A percentile compares a stretch with the other conserved stretches of the same genome.
Conservation (phyloP, 2,329 filamentous ascomycete species). For the Diatrype stigma region DNA sequence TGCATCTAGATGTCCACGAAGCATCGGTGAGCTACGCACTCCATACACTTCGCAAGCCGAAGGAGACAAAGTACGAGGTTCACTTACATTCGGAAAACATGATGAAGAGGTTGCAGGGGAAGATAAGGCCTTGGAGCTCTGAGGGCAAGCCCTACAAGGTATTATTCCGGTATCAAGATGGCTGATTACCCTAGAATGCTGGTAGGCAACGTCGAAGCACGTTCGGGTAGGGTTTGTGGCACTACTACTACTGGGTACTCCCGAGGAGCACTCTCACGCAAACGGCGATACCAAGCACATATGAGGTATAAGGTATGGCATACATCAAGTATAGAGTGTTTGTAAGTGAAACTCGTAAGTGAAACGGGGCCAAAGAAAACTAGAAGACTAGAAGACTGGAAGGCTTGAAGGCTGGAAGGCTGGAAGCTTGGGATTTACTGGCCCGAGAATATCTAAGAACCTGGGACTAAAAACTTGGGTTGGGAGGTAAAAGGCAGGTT, state of each 20-base stretch:
- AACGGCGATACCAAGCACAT: not conserved
- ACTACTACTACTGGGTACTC: not conserved
- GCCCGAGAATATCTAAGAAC: no score
- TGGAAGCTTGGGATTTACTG: not conserved
- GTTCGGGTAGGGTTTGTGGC: not conserved
- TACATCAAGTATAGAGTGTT: not conserved
- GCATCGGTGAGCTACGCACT: no score
- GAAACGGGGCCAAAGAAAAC: not conserved
- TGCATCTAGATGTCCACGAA: slow-evolving; percentile 64
- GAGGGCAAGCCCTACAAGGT: not conserved
- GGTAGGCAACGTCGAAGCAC: not conserved
- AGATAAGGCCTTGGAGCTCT: not conserved
- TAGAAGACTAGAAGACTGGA: no score
- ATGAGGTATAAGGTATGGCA: not conserved
- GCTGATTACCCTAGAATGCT: not conserved
- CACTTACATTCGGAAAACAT: not conserved
- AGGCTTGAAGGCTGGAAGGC: no score
- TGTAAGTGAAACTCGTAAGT: not conserved
- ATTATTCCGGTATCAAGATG: not conserved
- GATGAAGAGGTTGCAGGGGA: not conserved
- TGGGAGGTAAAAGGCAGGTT: no score
- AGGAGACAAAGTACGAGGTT: not conserved
- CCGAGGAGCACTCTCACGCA: not conserved
- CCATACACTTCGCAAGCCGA: no score
- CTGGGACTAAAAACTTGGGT: no score